Evolutionary conservation across 2,329 filamentous ascomycete genomes (phyloP), one percentile per base, ranked within the genome.

Genomic region (Chaetomium globosum): DNA sequence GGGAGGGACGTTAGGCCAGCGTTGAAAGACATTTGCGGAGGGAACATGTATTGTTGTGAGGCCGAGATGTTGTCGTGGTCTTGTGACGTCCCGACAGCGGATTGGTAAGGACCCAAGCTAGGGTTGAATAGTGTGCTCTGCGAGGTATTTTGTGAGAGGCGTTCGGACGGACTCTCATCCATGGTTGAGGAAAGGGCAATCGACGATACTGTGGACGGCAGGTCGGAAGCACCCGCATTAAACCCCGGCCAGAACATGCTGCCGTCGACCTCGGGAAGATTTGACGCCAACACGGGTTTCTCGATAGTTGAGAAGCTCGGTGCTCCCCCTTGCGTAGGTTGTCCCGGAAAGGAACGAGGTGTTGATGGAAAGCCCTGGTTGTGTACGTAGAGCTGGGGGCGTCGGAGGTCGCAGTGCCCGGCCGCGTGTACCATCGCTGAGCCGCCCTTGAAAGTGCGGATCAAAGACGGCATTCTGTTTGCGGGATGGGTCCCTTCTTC

Each of bases 141-240:
- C 9, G 70, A 72, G 1, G 68, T 71, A 54, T 72, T 71, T 46
- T 70, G 66, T 16, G 71, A 68, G 1, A 65, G 43, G 8, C 61
- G 48, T 49, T 69, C 67, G 5, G 69, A 67, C 3, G 66, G 59
- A 13, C 21, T 63, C 33, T 65, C 67, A 9, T 69, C 67, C 13
- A 67, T 56, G 3, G 66, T 68, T 4, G 70, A 70, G 9, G 71
- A 68, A 3, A 67, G 61, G 6, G 68, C 65, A 4, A 70, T 67
- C 16, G 71, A 72, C 12, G 71, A 68, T 8, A 70, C 69, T 6
- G 65, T 63, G 10, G 71, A 70, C 9, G 68, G 67, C 26, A 71
- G 48, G 53, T 68, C 68, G 6, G 59, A 67, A 54, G 67, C 57
- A 16, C 64, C 63, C 13, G 63, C 55, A n/a, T 56, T 61, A 13